Evolutionary conservation across 495 filamentous ascomycete genomes (phyloP).

Genomic region (Penicillium subrubescens): DNA sequence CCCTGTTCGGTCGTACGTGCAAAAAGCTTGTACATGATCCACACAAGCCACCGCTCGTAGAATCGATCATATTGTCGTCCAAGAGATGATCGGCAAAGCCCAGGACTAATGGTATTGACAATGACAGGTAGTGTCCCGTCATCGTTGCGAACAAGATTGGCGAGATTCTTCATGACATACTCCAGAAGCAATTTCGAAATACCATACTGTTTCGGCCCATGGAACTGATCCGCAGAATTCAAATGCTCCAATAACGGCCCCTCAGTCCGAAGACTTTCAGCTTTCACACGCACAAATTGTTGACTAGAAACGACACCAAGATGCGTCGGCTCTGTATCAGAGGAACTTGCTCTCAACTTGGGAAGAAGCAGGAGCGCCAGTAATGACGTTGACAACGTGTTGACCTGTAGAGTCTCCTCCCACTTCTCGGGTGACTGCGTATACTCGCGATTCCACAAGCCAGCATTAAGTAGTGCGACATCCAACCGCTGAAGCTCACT

Average conservation of each 20-base stretch:
- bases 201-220: slow-evolving; percentile 43
- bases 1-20: slow-evolving; percentile 53
- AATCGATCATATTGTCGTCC: slow-evolving; percentile 43
- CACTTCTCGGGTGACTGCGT: slow-evolving; percentile 45
- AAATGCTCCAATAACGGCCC: slow-evolving; percentile 36
- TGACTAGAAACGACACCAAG: slow-evolving; percentile 46
- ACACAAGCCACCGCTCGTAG: slow-evolving; percentile 39
- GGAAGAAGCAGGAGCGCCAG: slow-evolving; percentile 59
- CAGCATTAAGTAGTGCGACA: slow-evolving; percentile 50
- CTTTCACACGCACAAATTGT: slow-evolving; percentile 41
- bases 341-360: slow-evolving; percentile 35
- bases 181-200: slow-evolving; percentile 53
- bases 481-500: slow-evolving; percentile 41
- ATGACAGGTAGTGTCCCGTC: slow-evolving; percentile 44
- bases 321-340: slow-evolving; percentile 33
- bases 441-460: slow-evolving; percentile 42
- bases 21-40: slow-evolving; percentile 44
- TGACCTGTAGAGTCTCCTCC: slow-evolving; percentile 61
- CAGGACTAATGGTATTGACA: slow-evolving; percentile 50
- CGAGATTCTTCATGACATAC: slow-evolving; percentile 44
- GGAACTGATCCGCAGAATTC: slow-evolving; percentile 32
- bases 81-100: slow-evolving; percentile 43
- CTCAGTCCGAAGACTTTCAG: slow-evolving; percentile 36
- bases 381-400: slow-evolving; percentile 58
- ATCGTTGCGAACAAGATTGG: slow-evolving; percentile 31